Evolutionary conservation across 2,329 filamentous ascomycete genomes (phyloP), one percentile per base, ranked within the genome.

Genomic region (Lachnellula subtilissima): DNA sequence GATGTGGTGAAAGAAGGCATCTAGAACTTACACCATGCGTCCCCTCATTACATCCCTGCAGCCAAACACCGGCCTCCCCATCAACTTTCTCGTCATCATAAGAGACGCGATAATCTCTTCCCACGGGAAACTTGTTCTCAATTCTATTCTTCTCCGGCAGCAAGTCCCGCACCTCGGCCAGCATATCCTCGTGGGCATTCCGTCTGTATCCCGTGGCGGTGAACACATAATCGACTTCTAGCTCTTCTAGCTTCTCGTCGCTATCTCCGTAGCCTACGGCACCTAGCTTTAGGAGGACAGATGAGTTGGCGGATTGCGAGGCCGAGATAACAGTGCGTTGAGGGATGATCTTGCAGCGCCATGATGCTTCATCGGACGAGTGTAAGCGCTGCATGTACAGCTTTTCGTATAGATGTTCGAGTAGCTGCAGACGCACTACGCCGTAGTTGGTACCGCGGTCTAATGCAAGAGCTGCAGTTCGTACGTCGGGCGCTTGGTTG

Each of bases 391-490:
- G 93, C 54, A 91, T 81, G 74, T 97, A 97, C 75, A 96, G 85
- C 55, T 83, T 83, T 72, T 93, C 85, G 73, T 95, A 97, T 32
- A 97, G 82, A 55, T 87, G 83, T 72, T 97, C 93, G 56, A 97
- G 89, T 50, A 97, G 82, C 63, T 90, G 84, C n/a, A 96, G 81
- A 7, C 93, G 86, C 3, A 99, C 93, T 4, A 97, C 93, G 52
- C 91, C 89, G 72, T 97, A 97, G 76, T 97, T 97, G 58, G 93
- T 97, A 32, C 85, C 85, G 57, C 88, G 87, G 64, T 95, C 89
- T 52, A 85, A 84, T 15, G 78, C 74, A 51, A 96, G 76, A 25
- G 77, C 76, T 14, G 75, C 73, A 35, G 56, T 57, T 49, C 92
- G 87, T 59, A 85, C 78, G 46, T 78, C 76, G 1, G 85, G 74